Percentiles rank a stretch among this genome's conserved stretches.
phyloP scores from a whole-genome alignment of 495 filamentous ascomycete species.

The Wilcoxina mikolae region DNA sequence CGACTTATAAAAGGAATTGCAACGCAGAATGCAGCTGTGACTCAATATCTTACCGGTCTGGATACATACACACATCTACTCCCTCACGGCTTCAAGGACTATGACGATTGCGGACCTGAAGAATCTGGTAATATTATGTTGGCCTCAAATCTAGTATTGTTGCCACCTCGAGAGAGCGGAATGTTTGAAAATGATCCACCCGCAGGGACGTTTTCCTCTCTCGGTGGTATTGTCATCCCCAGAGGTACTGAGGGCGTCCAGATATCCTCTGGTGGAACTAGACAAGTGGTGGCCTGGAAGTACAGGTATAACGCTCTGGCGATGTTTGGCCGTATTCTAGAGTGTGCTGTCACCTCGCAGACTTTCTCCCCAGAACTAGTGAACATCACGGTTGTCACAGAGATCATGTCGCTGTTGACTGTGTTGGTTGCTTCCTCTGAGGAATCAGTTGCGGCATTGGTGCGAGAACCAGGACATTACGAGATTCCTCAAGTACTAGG shows the following conservation, averaged over 20 bases:
- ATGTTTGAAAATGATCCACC: slow-evolving; percentile 14
- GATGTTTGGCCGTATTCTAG: slow-evolving; percentile 61
- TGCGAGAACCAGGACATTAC: slow-evolving; percentile 3
- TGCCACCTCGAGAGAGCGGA: slow-evolving; percentile 30
- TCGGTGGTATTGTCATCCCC: slow-evolving; percentile 40
- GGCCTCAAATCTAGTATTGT: slow-evolving; percentile 38
- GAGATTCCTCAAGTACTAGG: slow-evolving; percentile 38
- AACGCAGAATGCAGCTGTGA: slow-evolving; percentile 31
- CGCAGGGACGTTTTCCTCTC: slow-evolving; percentile 9
- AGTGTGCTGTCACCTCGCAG: slow-evolving; percentile 34
- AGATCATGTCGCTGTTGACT: slow-evolving; percentile 49
- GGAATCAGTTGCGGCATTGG: slow-evolving; percentile 7
- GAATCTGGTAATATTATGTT: slow-evolving; percentile 69
- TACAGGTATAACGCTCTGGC: slow-evolving; percentile 63
- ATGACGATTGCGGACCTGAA: slow-evolving; percentile 45
- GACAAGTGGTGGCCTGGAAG: slow-evolving; percentile 48
- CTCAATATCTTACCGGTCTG: slow-evolving; percentile 44
- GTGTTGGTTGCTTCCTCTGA: slow-evolving; percentile 35
- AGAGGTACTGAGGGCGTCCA: slow-evolving; percentile 55
- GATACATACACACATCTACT: slow-evolving; percentile 59
- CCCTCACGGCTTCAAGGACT: slow-evolving; percentile 48
- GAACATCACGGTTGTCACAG: slow-evolving; percentile 40
- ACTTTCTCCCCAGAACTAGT: slow-evolving; percentile 24
- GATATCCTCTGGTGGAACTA: slow-evolving; percentile 31
- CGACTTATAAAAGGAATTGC: slow-evolving; percentile 46